Evolutionary conservation across 2,329 filamentous ascomycete genomes (phyloP).

Genomic region (Ophiocordyceps sinensis): DNA sequence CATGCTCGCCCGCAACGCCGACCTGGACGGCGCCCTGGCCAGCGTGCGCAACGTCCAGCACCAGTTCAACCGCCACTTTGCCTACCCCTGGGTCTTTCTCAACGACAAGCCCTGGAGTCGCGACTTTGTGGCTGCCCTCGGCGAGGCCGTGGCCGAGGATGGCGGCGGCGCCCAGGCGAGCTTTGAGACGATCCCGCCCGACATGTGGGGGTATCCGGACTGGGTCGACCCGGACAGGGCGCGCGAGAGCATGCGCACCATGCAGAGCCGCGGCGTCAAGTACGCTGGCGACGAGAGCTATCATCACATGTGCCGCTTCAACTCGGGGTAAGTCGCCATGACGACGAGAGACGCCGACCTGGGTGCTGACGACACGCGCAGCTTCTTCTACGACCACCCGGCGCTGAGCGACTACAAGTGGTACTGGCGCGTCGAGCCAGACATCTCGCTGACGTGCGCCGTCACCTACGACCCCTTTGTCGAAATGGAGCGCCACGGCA

Average conservation of each 20-base stretch:
- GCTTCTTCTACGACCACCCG: constrained; percentile 1
- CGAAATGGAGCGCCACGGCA: not conserved
- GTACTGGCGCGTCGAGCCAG: constrained; percentile 1
- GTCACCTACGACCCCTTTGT: constrained; percentile 1
- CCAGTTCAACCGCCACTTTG: not conserved
- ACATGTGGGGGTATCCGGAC: constrained; percentile 1
- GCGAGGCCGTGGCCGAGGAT: not conserved
- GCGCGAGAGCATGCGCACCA: not conserved
- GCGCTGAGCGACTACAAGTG: not conserved
- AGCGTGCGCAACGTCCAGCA: not conserved
- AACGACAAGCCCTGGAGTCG: not conserved
- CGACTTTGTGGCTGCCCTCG: not conserved
- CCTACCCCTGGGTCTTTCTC: not conserved
- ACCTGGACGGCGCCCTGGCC: not conserved
- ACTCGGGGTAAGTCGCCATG: not conserved
- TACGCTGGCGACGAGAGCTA: not conserved
- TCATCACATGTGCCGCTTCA: constrained; percentile 1
- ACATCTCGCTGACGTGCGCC: not conserved
- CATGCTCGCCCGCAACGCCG: not conserved
- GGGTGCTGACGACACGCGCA: not conserved
- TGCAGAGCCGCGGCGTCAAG: not conserved
- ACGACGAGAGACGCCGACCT: not conserved
- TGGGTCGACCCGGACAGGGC: not conserved
- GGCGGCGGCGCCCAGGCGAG: not conserved
- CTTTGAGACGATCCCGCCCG: not conserved